These are phyloP conservation scores for Calonectria pseudoturangicola DNA, from an alignment of 2,329 filamentous ascomycete species.

Conservation along the genomic window DNA sequence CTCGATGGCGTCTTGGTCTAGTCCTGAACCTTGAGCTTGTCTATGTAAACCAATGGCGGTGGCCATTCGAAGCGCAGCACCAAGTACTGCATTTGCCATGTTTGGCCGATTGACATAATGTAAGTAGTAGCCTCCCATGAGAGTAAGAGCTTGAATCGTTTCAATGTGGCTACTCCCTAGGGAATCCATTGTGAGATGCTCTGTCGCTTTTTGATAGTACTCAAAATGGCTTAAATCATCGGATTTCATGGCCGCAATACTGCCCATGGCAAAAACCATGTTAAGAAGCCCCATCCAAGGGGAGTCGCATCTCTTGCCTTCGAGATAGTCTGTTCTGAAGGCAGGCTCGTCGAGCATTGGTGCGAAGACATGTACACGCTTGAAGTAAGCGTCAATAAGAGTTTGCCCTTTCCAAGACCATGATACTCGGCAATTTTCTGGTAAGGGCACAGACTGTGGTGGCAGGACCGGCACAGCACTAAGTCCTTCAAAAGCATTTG, in stretches of 20 bases:
- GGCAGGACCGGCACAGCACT: slow-evolving; percentile 66
- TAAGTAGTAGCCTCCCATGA: slow-evolving; percentile 85
- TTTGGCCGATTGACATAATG: slow-evolving; percentile 86
- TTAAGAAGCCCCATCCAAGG: slow-evolving; percentile 83
- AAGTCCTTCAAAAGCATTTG: slow-evolving; percentile 65
- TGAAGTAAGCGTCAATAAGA: slow-evolving; percentile 85
- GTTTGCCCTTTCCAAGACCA: slow-evolving; percentile 80
- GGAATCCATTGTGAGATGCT: slow-evolving; percentile 79
- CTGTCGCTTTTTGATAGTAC: slow-evolving; percentile 81
- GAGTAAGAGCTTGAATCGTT: slow-evolving; percentile 80
- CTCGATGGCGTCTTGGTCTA: slow-evolving; percentile 61
- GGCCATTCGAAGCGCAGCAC: slow-evolving; percentile 82
- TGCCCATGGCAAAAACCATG: slow-evolving; percentile 85
- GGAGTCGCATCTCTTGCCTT: slow-evolving; percentile 71
- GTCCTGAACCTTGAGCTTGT: slow-evolving; percentile 61
- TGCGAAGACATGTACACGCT: slow-evolving; percentile 81
- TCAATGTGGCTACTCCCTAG: slow-evolving; percentile 77
- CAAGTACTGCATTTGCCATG: slow-evolving; percentile 83
- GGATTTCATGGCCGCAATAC: slow-evolving; percentile 79
- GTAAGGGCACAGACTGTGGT: slow-evolving; percentile 62
- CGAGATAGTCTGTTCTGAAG: slow-evolving; percentile 66
- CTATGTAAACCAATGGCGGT: slow-evolving; percentile 82
- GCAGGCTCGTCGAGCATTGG: slow-evolving; percentile 84
- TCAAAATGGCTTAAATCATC: slow-evolving; percentile 81
- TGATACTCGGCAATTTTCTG: slow-evolving; percentile 70